Evolutionary conservation across 129 eudicot species (phyloP).

Genomic region (Dittrichia graveolens): DNA sequence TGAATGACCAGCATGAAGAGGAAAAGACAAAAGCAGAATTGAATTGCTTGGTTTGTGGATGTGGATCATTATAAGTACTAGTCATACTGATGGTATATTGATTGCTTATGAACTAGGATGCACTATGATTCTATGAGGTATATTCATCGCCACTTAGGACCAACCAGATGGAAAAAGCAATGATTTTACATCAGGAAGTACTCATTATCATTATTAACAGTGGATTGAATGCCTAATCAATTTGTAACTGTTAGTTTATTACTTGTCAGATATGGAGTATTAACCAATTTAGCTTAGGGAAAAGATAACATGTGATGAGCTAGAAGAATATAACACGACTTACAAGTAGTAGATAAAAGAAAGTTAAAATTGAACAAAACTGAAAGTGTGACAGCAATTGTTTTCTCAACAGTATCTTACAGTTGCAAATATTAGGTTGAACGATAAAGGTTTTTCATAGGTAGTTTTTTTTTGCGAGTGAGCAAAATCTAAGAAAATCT

Average conservation of each 20-base stretch:
- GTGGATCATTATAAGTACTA: not conserved
- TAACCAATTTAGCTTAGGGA: not conserved
- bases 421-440: not conserved
- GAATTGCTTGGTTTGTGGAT: constrained; percentile 18
- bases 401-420: constrained; percentile 10
- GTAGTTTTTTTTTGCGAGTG: not conserved
- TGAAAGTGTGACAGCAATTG: constrained; percentile 8
- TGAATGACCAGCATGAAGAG: not conserved
- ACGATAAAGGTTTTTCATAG: not conserved
- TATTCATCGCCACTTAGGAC: constrained; percentile 8
- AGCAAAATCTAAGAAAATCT: not conserved
- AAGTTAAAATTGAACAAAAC: not conserved
- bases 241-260: not conserved
- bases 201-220: constrained; percentile 2
- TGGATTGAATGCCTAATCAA: constrained; percentile 5
- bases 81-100: constrained; percentile 3
- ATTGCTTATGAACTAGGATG: constrained; percentile 25
- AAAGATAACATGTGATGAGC: not conserved
- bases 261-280: constrained; percentile 9
- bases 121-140: constrained; percentile 5
- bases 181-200: constrained; percentile 2
- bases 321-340: not conserved
- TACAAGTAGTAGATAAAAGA: not conserved
- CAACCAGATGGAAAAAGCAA: not conserved
- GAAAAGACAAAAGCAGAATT: not conserved